These are phyloP conservation scores for Pisolithus marmoratus DNA, from an alignment of 768 basidiomycete genomes.

Conservation along the genomic window DNA sequence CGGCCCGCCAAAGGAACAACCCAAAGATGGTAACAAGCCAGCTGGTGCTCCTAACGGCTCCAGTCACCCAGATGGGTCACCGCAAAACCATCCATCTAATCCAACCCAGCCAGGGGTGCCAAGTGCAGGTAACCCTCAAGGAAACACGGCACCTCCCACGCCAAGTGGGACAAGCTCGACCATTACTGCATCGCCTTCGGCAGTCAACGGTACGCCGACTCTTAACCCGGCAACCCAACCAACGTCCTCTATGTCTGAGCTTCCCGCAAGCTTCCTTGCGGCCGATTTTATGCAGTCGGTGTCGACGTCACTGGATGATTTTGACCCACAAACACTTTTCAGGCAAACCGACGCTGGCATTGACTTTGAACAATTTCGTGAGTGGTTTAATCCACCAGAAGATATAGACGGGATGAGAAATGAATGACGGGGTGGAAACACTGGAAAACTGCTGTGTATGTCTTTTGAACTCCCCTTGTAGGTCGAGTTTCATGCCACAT, in stretches of 20 bases:
- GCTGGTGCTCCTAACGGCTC: slow-evolving; percentile 21
- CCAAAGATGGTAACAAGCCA: slow-evolving; percentile 29
- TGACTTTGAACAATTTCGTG: slow-evolving; percentile 69
- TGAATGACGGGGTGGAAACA: slow-evolving; percentile 7
- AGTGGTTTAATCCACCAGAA: slow-evolving; percentile 54
- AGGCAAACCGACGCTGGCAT: slow-evolving; percentile 39
- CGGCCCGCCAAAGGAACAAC: slow-evolving; percentile 25
- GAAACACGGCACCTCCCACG: slow-evolving; percentile 33
- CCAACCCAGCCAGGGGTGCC: slow-evolving; percentile 20
- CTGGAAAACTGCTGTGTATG: not conserved
- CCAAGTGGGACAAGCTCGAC: slow-evolving; percentile 30
- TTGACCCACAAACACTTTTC: slow-evolving; percentile 34
- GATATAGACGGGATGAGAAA: slow-evolving; percentile 4
- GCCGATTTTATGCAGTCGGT: slow-evolving; percentile 44
- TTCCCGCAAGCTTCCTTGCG: slow-evolving; percentile 17
- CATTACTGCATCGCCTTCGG: slow-evolving; percentile 34
- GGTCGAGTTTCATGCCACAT: slow-evolving; percentile 6
- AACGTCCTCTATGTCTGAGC: slow-evolving; percentile 20
- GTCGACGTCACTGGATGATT: slow-evolving; percentile 34
- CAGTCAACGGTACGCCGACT: slow-evolving; percentile 27
- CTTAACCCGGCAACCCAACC: slow-evolving; percentile 22
- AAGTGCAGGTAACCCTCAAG: slow-evolving; percentile 17
- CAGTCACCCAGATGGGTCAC: slow-evolving; percentile 34
- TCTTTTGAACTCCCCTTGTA: slow-evolving; percentile 6
- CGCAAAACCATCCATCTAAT: slow-evolving; percentile 34